Evolutionary conservation across 2,329 filamentous ascomycete genomes (phyloP), one percentile per base, ranked within the genome.

Genomic region (Penicillium sp.): DNA sequence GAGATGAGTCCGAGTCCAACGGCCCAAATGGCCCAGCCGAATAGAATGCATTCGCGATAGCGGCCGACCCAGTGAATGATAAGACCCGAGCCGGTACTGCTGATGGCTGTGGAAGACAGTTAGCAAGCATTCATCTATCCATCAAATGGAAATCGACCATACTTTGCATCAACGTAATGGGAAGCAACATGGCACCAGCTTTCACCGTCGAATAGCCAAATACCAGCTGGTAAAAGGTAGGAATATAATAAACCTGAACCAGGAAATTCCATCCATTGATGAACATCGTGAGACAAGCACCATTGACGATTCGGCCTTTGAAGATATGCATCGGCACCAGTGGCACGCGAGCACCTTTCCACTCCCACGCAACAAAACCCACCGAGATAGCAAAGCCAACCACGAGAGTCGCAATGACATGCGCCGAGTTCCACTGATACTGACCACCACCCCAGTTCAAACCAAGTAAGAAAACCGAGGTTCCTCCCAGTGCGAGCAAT

Each of bases 201-300:
- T 67, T 69, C 1, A 76, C 55, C 0, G 74, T 69, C 1, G 66
- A 70, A 42, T 71, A 70, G 15, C 66, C 65, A 20, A 75, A 72
- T 1, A 78, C 78, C 46, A 82, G 79, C 60, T 84, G 81, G 39
- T 80, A 80, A 60, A 82, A 85, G 0, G 83, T 72, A 0, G 82
- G 81, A 2, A 85, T 69, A 56, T 80, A 84, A 63, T 83, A 85
- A 2, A 83, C 63, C 53, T 81, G 79, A n/a, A 79, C 74, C 23
- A 81, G 68, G 47, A 81, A 81, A 54, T 81, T 81, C 79, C 79
- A 81, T 3, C 79, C 79, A 44, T 81, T 81, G 59, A 81, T 75
- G 31, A 78, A 77, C 76, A 80, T 80, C 13, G 77, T 80, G 15
- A 81, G 54, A 50, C 76, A 80, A 1, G 78, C 77, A 1, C 79